Percentiles rank a stretch among this genome's conserved stretches.
These are phyloP conservation scores for Candida parachauliodes DNA, from an alignment of 805 yeast species.

Conservation along the genomic window DNA sequence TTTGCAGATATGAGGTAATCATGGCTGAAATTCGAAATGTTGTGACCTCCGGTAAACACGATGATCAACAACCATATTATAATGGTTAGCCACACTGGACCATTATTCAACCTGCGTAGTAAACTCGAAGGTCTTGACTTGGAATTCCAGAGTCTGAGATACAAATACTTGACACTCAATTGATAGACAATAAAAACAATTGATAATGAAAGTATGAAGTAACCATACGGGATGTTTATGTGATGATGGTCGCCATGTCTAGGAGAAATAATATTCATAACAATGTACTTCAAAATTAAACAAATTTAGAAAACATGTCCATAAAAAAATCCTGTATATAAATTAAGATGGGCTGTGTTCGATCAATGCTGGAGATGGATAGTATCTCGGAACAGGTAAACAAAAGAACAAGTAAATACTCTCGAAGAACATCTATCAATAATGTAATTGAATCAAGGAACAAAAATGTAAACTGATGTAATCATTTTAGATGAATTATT, in stretches of 20 bases:
- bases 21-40: constrained; percentile 28
- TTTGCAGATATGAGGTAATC: constrained; percentile 40
- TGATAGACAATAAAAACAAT: constrained; percentile 30
- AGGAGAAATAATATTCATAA: too few relatives aligned
- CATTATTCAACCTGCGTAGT: constrained; percentile 14
- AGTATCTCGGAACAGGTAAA: too few relatives aligned
- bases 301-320: too few relatives aligned
- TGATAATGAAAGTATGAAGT: constrained; percentile 43
- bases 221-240: constrained; percentile 61
- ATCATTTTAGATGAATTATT: too few relatives aligned
- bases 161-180: constrained; percentile 6
- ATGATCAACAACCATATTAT: constrained; percentile 31
- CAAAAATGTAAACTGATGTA: too few relatives aligned
- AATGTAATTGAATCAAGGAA: too few relatives aligned
- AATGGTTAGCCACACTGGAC: constrained; percentile 34
- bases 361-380: too few relatives aligned
- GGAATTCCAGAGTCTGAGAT: constrained; percentile 5
- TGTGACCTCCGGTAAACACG: constrained; percentile 26
- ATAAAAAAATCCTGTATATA: too few relatives aligned
- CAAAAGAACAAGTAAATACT: too few relatives aligned
- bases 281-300: too few relatives aligned
- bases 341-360: too few relatives aligned
- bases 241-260: constrained; percentile 53
- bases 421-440: too few relatives aligned
- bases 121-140: constrained; percentile 11